Base-by-base conservation (phyloP, 768 basidiomycete genomes). In the Hypholoma sublateritium region DNA sequence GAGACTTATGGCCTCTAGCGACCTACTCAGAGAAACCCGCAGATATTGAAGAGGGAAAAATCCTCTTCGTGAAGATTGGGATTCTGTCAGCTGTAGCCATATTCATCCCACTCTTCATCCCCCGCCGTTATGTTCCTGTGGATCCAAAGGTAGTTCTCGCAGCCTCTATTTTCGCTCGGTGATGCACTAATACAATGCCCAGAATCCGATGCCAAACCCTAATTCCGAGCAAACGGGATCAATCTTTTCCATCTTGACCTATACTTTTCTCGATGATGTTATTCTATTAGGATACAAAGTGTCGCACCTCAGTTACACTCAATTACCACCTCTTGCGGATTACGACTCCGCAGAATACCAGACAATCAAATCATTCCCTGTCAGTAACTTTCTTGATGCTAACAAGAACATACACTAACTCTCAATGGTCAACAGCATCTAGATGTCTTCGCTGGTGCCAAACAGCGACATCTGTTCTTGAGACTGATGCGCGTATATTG, bases 1-100 rank as follows among this genome's bases (percentile, higher is more conserved):
- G 85, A 32, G 79, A 84, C 61, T 50, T 89, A 4, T 85, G 77
- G 72, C 86, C 87, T 9, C 66, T 88, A 5, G 73, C 76, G 14
- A 86, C 80, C 4, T 82, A 70, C 65, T 70, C 71, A 3, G 64
- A 76, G 16, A 21, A 46, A 4, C 82, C 85, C 1, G 58, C 69
- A 11, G 87, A 88, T 61, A 66, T 62, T 3, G 61, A 61, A 1
- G 77, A 80, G 59, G 78, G 80, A 2, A 54, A 56, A 25, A 37
- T 80, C 11, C 70, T 86, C 1, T 86, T 83, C 80, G 65, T 70
- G 2, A 79, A 81, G 59, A 60, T 86, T 14, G 66, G 62, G 11
- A 51, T 84, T 7, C 72, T 87, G 13, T 61, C 72, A 2, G 37
- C 80, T 16, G 73, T 72, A 5, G 78, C 76, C 2, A 62, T 82